phyloP scores from a whole-genome alignment of 2,329 filamentous ascomycete genomes.

The Kalmusia sp. region DNA sequence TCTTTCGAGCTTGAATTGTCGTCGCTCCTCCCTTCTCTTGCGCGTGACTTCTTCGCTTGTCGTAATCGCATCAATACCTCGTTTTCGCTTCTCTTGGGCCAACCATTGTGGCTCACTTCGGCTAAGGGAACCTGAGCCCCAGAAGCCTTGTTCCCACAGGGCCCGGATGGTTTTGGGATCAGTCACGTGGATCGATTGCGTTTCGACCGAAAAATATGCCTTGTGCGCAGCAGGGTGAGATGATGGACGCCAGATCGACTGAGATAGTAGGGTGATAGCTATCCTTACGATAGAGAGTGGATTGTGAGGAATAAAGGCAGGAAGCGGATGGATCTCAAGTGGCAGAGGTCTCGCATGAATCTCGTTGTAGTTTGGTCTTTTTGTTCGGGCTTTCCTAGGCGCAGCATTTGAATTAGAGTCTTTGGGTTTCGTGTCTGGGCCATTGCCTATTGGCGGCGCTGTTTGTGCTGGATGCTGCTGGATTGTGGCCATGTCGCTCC shows the following conservation, averaged over 20 bases:
- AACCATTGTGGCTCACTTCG: conserved; percentile 96
- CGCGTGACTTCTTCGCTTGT: conserved; percentile 86
- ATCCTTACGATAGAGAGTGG: conserved; percentile 87
- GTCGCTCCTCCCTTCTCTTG: conserved; percentile 78
- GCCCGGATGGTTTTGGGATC: conserved; percentile 77
- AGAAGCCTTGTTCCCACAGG: conserved; percentile 97
- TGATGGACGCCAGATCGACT: conserved; percentile 70
- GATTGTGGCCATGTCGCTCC: conserved; percentile 6
- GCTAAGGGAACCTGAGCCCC: conserved; percentile 91
- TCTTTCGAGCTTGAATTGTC: conserved; percentile 86
- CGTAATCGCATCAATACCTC: conserved; percentile 67
- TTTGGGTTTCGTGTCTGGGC: conserved; percentile 13
- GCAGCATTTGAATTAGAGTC: conserved; percentile 24
- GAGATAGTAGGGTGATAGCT: conserved; percentile 76
- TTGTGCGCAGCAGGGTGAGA: conserved; percentile 71
- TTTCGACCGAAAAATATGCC: conserved; percentile 82
- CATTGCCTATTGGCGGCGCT: conserved; percentile 6
- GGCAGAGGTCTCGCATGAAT: conserved; percentile 85
- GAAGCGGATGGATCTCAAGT: conserved; percentile 81
- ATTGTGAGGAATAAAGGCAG: conserved; percentile 89
- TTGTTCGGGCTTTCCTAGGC: conserved; percentile 36
- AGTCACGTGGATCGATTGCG: conserved; percentile 83
- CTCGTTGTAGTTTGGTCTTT: conserved; percentile 67
- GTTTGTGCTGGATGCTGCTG: conserved; percentile 1
- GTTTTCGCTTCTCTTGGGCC: conserved; percentile 77